These are phyloP conservation scores for Phytophthora fragariae DNA, from an alignment of 352 stramenopile species.

Conservation along the genomic window DNA sequence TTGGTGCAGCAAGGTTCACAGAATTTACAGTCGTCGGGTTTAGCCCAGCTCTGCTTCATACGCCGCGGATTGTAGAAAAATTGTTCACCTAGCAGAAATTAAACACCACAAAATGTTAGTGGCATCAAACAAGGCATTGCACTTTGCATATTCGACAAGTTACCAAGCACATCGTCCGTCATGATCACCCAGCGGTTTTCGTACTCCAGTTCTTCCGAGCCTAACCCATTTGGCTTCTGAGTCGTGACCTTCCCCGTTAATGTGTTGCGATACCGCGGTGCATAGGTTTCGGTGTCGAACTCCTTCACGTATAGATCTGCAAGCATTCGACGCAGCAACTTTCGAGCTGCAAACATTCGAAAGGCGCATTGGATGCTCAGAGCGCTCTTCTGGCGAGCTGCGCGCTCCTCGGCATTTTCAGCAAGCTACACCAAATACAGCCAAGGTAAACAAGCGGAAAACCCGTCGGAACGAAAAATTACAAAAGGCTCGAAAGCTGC, in stretches of 20 bases:
- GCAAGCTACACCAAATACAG: conserved; percentile 38
- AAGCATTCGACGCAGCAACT: conserved; percentile 59
- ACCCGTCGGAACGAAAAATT: background rate
- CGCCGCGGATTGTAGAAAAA: conserved; percentile 75
- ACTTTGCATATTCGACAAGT: conserved; percentile 7
- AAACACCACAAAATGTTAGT: conserved; percentile 23
- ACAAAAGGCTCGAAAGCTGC: conserved; percentile 7
- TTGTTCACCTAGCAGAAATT: conserved; percentile 44
- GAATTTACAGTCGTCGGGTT: conserved; percentile 57
- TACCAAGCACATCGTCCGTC: conserved; percentile 52
- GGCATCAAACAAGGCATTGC: conserved; percentile 8
- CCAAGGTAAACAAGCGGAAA: background rate
- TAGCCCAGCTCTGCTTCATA: conserved; percentile 68
- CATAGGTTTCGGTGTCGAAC: conserved; percentile 49
- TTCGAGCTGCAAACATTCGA: conserved; percentile 61
- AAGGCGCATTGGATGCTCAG: conserved; percentile 64
- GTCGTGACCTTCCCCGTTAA: conserved; percentile 41
- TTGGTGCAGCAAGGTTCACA: conserved; percentile 42
- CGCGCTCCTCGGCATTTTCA: conserved; percentile 48
- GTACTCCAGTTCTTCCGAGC: conserved; percentile 63
- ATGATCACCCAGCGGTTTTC: conserved; percentile 71
- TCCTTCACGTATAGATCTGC: conserved; percentile 63
- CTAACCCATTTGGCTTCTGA: conserved; percentile 65
- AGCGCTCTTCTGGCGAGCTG: conserved; percentile 47
- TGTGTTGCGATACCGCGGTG: conserved; percentile 65